phyloP scores from a whole-genome alignment of 192 early-diverging fungal genomes.

The Helicostylum pulchrum region DNA sequence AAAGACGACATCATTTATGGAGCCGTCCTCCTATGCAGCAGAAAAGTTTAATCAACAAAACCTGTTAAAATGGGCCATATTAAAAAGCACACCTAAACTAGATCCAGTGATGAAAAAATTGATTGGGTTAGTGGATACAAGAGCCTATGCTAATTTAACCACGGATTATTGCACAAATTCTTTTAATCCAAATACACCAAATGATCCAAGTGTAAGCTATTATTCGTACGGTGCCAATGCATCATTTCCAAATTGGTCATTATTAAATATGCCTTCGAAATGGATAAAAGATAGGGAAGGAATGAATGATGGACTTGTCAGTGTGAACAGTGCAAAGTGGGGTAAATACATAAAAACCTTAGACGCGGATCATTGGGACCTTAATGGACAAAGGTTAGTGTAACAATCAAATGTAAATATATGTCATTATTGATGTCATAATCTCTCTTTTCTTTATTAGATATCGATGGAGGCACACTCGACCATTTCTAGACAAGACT shows the following conservation, averaged over 20 bases:
- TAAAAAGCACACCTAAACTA: no score
- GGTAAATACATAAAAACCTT: constrained; percentile 85
- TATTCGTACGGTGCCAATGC: constrained; percentile 76
- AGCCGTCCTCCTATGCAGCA: no score
- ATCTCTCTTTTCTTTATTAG: background rate
- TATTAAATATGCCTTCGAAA: constrained; percentile 72
- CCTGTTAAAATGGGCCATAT: no score
- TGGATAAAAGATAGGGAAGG: constrained; percentile 79
- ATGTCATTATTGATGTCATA: no score
- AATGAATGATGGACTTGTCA: constrained; percentile 91
- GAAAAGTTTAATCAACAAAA: no score
- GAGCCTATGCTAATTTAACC: constrained; percentile 92
- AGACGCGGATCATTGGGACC: constrained; percentile 88
- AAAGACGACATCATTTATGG: no score
- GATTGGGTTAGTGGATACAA: constrained; percentile 78
- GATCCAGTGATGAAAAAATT: constrained; percentile 15
- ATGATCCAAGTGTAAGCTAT: constrained; percentile 74
- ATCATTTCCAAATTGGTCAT: constrained; percentile 59
- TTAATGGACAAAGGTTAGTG: constrained; percentile 42
- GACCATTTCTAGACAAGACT: constrained; percentile 10
- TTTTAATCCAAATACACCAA: constrained; percentile 87
- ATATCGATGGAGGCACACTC: constrained; percentile 3
- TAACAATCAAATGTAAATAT: no score
- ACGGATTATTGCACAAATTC: constrained; percentile 77
- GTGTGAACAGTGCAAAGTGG: constrained; percentile 80